Evolutionary conservation across 108 stramenopile genomes (phyloP), one percentile per base, ranked within the genome.

Genomic region (Fragilariopsis cylindrus): DNA sequence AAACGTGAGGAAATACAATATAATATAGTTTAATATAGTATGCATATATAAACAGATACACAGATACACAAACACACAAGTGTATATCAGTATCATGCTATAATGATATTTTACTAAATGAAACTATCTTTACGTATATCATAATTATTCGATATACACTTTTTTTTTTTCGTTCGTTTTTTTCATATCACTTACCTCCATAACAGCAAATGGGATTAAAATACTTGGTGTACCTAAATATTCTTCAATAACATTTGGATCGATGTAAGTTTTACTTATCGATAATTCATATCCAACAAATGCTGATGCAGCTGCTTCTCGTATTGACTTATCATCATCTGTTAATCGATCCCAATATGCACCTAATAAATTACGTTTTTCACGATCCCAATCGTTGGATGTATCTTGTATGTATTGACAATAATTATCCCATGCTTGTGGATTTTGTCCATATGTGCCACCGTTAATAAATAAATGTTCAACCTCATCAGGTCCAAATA

Each of bases 401-500:
- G 57, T 57, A 18, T 57, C 57, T 7, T 18, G 13, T 7, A 57
- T 57, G 57, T 57, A 57, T n/a, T 19, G 13, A n/a, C 57, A 57
- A 57, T 57, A 57, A 18, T 57, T n/a, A 7, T 77, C 48, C 86
- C 87, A 91, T 21, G 52, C 77, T 18, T 79, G 46, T 7, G 78
- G 57, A 65, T 83, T 77, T n/a, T 78, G 30, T 49, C 78, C 16
- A 4, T 54, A 74, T 8, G 60, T 64, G 3, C 73, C 73, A 64
- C 65, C n/a, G 2, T 18, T 50, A 4, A 76, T 80, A 80, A 90
- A 89, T 55, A 95, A 75, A 86, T 90, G 90, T 73, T 95, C 88
- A 49, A 97, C 81, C 79, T 97, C 96, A 0, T 67, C 49, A 5
- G 72, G 69, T 30, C 89, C 77, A 50, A 97, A 84, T 2, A 92